A percentile compares a stretch with the other conserved stretches of the same genome.
These are phyloP conservation scores for Dimargaris xerosporica DNA, from an alignment of 192 early-diverging fungal species.

Conservation along the genomic window DNA sequence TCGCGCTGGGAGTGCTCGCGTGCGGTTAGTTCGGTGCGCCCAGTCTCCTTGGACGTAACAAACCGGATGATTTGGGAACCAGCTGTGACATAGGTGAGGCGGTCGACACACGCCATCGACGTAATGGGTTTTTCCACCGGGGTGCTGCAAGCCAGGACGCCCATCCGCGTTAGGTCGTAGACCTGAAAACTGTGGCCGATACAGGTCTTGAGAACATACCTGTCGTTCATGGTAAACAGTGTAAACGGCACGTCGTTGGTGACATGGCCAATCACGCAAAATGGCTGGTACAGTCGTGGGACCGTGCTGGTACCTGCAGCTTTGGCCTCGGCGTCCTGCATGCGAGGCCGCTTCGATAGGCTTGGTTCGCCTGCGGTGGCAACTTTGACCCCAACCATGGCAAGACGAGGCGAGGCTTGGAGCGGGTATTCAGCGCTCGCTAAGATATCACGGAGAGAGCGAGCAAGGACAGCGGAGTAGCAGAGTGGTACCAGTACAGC, in stretches of 20 bases:
- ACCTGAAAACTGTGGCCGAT: conserved; percentile 83
- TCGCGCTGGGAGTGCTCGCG: conserved; percentile 31
- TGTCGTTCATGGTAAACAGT: conserved; percentile 59
- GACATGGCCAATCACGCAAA: conserved; percentile 82
- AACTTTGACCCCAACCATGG: too few species aligned
- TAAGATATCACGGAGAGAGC: too few species aligned
- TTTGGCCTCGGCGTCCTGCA: too few species aligned
- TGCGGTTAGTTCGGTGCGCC: conserved; percentile 39
- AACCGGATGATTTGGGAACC: neutral
- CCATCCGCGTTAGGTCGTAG: conserved; percentile 68
- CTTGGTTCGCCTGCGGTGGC: too few species aligned
- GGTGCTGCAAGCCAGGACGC: conserved; percentile 62
- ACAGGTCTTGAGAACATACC: conserved; percentile 70
- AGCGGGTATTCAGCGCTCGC: too few species aligned
- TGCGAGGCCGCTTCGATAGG: too few species aligned
- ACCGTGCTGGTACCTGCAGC: neutral
- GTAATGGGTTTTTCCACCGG: conserved; percentile 49
- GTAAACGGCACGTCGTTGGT: conserved; percentile 65
- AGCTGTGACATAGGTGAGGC: conserved; percentile 57
- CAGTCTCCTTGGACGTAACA: conserved; percentile 20
- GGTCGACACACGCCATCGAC: conserved; percentile 48
- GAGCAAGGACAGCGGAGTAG: too few species aligned
- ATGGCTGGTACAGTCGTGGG: conserved; percentile 62
- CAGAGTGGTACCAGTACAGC: too few species aligned
- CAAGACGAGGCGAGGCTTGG: too few species aligned